These are phyloP conservation scores for Quercus berberidifolia DNA, from an alignment of 306 rosid species.

Conservation along the genomic window DNA sequence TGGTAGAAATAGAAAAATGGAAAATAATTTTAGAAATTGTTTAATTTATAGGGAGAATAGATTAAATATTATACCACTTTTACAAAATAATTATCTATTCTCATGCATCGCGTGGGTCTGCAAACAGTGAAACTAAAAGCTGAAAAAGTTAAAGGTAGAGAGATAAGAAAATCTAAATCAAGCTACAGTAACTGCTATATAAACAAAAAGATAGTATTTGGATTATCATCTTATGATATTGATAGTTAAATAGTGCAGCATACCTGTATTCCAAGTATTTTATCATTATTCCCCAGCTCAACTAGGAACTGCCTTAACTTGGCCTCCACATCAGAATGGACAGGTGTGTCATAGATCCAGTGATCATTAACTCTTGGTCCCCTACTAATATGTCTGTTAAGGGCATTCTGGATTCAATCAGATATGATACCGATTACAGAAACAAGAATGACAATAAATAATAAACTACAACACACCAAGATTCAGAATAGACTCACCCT, in stretches of 20 bases:
- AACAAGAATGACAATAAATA: background rate
- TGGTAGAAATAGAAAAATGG: too few relatives aligned
- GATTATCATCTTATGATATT: background rate
- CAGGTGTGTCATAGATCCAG: slow-evolving; percentile 81
- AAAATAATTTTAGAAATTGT: too few relatives aligned
- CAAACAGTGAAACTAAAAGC: background rate
- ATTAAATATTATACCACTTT: too few relatives aligned
- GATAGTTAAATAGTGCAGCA: background rate
- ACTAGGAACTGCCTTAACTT: slow-evolving; percentile 75
- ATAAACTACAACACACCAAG: background rate
- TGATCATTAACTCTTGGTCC: slow-evolving; percentile 72
- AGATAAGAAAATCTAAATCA: background rate
- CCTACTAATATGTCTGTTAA: slow-evolving; percentile 57
- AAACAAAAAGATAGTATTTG: background rate
- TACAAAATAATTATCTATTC: too few relatives aligned
- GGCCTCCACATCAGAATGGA: slow-evolving; percentile 75
- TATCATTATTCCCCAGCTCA: slow-evolving; percentile 70
- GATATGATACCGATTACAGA: slow-evolving; percentile 21
- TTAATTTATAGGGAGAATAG: too few relatives aligned
- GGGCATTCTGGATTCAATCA: slow-evolving; percentile 30
- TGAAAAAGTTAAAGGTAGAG: background rate
- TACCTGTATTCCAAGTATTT: slow-evolving; percentile 98
- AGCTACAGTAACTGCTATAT: background rate
- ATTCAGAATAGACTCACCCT: slow-evolving; percentile 57
- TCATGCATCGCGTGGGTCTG: too few relatives aligned